Evolutionary conservation across 306 rosid species (phyloP).

Genomic region (Luffa aegyptiaca): DNA sequence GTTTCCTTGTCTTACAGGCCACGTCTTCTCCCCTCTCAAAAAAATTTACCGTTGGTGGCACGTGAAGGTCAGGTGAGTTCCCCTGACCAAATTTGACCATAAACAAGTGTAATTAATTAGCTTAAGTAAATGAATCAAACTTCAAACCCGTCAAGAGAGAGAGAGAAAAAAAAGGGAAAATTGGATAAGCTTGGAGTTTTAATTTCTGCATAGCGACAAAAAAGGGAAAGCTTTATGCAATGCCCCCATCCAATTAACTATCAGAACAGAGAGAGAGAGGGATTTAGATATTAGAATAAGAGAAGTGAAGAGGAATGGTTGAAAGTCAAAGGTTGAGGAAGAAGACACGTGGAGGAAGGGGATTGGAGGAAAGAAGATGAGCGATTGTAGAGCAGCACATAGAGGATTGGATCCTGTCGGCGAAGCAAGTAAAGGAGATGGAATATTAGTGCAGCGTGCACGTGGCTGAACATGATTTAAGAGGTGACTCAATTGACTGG

Average conservation of each 20-base stretch:
- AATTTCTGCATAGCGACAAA: not conserved
- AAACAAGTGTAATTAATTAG: not conserved
- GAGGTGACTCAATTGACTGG: slow-evolving; percentile 4
- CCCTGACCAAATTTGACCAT: too few relatives aligned
- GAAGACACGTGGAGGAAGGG: not conserved
- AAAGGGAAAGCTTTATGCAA: not conserved
- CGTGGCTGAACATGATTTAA: slow-evolving; percentile 17
- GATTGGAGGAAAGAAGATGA: not conserved
- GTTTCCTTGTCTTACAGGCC: too few relatives aligned
- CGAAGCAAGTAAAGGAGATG: not conserved
- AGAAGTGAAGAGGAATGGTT: not conserved
- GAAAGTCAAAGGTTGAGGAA: not conserved
- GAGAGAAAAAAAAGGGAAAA: not conserved
- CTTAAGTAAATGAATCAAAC: not conserved
- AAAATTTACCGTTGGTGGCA: too few relatives aligned
- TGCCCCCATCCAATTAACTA: not conserved
- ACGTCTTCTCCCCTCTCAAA: too few relatives aligned
- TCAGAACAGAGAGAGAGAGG: not conserved
- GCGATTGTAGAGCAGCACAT: not conserved
- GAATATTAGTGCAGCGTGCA: not conserved
- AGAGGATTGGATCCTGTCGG: slow-evolving; percentile 12
- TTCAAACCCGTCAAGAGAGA: not conserved
- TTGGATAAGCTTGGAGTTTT: not conserved
- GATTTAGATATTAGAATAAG: not conserved
- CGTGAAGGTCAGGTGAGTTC: too few relatives aligned